Base-by-base conservation (phyloP, 1,139 yeast species). In the Geotrichum bryndzae region DNA sequence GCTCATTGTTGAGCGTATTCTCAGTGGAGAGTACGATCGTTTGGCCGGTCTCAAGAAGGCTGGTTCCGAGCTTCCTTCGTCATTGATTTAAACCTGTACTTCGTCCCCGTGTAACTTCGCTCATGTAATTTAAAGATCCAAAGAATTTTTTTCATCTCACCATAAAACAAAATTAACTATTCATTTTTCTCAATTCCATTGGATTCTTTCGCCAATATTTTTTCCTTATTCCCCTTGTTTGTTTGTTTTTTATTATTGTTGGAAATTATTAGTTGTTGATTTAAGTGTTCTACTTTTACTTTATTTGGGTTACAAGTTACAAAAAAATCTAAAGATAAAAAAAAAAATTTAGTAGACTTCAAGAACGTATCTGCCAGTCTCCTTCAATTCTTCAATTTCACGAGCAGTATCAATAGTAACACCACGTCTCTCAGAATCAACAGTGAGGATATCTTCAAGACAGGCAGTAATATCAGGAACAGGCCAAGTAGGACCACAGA, bases 401-500 rank as follows among this genome's bases (percentile, higher is more conserved):
- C 85, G 84, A 59, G 86, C 84, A 65, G 87, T 82, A 70, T 92
- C 96, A 64, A 91, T 79, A 67, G 80, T 84, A 64, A 81, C 81
- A 63, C 94, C 95, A 61, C 80, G 81, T 68, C 79, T 80, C 61
- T 79, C 79, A 48, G 96, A 96, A 66, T 90, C 96, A 60, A 84
- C 82, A 25, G 75, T 74, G 59, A 91, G 82, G 69, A 94, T 88
- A 68, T 90, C 96, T 72, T 88, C 89, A 68, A 94, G 80, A 69
- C 96, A 96, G 57, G 88, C 90, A 63, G 97, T 90, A 69, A 94
- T 89, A 75, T 92, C 97, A 22, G 98, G 97, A 70, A 94, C 98
- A 35, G 99, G 99, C 99, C 99, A 94, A 1, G 98, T 94, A 54
- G 98, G 98, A 66, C 99, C 99, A 85, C 99, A 94, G 73, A 94